A percentile compares a stretch with the other conserved stretches of the same genome.
These are phyloP conservation scores for Fusarium napiforme DNA, from an alignment of 2,329 filamentous ascomycete genomes.

Conservation along the genomic window DNA sequence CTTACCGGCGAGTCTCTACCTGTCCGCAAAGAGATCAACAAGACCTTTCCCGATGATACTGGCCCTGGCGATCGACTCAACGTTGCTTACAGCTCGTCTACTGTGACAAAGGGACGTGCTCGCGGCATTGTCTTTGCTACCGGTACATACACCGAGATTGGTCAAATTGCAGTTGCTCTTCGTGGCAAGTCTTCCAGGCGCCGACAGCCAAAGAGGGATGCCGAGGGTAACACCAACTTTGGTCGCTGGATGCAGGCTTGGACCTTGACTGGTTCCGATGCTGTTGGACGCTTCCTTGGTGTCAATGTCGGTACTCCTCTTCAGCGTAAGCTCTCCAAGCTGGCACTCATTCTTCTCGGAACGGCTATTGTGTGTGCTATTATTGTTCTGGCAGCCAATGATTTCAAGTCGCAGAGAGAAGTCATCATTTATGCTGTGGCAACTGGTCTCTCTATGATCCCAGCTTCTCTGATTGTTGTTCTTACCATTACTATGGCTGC, in stretches of 20 bases:
- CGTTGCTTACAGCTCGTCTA: conserved; percentile 71
- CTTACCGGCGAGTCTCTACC: conserved; percentile 73
- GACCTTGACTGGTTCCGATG: conserved; percentile 59
- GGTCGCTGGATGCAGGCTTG: conserved; percentile 51
- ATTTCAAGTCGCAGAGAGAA: conserved; percentile 62
- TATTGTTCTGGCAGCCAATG: conserved; percentile 74
- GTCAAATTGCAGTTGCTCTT: conserved; percentile 66
- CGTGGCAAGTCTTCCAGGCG: conserved; percentile 49
- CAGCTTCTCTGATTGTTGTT: conserved; percentile 60
- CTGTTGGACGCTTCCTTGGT: conserved; percentile 71
- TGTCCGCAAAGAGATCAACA: conserved; percentile 62
- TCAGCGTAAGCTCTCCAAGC: conserved; percentile 73
- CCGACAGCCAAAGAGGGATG: conserved; percentile 54
- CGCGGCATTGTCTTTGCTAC: conserved; percentile 70
- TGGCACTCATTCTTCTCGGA: conserved; percentile 73
- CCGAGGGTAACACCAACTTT: conserved; percentile 53
- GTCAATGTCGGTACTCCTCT: conserved; percentile 76
- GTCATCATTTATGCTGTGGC: conserved; percentile 67
- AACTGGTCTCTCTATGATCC: conserved; percentile 62
- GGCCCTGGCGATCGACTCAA: conserved; percentile 69
- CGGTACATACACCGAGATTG: conserved; percentile 71
- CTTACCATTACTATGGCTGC: conserved; percentile 70
- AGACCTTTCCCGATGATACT: conserved; percentile 55
- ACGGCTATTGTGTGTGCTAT: conserved; percentile 76
- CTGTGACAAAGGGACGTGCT: conserved; percentile 69